Base-by-base conservation (phyloP, 306 rosid species). In the Cucumis hystrix region DNA sequence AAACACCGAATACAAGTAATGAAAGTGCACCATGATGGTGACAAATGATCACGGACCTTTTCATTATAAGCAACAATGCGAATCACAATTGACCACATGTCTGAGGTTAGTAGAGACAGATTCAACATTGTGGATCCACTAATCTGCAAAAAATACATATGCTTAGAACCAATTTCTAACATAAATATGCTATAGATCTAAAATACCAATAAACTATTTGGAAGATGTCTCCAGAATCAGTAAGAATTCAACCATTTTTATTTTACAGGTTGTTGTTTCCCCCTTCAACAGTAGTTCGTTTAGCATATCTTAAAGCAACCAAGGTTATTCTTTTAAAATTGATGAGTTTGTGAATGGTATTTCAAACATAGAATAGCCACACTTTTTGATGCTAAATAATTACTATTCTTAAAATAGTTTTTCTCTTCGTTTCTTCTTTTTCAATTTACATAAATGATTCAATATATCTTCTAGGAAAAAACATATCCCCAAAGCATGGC, bases 51-150 rank as follows among this genome's bases (percentile, higher is more conserved):
- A 51, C 84, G 61, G 70, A 95, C 98, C 96, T 92, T 92, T 82
- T 95, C 97, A 18, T 87, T 84, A 86, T 90, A 90, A n/a, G 97
- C 97, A 33, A 85, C 89, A 56, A 95, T 82, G 74, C 98, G 98
- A 83, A 95, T 95, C 74, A 95, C 65, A 69, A 90, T 93, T 1
- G 98, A 85, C 97, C 98, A 95, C 98, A 95, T 95, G 87, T 95
- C 98, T 13, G 98, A 95, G 75, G 98, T 95, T 66, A 95, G 85
- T 81, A 95, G 84, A 64, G 98, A 95, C 82, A 95, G 88, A 82
- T 95, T 95, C 56, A 95, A 88, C 98, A 95, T 95, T 65, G 98
- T 90, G 41, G 98, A 87, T 54, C 98, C 98, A 41, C 83, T 88
- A 54, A 73, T 81, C 98, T 95, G 93, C 82, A n/a, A 80, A 75